Evolutionary conservation across 257 asterid genomes (phyloP).

Genomic region (Nicotiana noctiflora): DNA sequence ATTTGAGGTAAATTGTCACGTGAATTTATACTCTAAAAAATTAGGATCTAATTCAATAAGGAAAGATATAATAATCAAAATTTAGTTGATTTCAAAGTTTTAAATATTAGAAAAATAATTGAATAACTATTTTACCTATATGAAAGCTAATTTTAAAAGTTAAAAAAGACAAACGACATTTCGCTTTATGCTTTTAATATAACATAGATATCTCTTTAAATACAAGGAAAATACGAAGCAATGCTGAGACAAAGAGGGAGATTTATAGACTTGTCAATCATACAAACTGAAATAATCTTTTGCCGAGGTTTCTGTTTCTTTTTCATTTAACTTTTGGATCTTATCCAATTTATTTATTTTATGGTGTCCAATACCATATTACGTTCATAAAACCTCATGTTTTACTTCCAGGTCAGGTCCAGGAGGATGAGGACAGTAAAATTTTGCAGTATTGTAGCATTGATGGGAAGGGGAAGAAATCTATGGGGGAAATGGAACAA

Average conservation of each 20-base stretch:
- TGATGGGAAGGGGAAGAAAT: constrained; percentile 56
- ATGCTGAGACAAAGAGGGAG: not conserved
- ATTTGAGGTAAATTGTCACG: too few relatives aligned
- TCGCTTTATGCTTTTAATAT: too few relatives aligned
- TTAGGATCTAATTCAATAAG: too few relatives aligned
- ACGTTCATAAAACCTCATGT: constrained; percentile 4
- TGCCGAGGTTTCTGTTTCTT: not conserved
- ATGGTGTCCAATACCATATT: not conserved
- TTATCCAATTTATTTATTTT: not conserved
- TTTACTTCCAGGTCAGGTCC: constrained; percentile 56
- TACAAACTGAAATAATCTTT: not conserved
- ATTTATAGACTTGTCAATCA: not conserved
- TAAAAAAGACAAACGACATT: too few relatives aligned
- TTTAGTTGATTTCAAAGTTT: too few relatives aligned
- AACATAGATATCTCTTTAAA: not conserved
- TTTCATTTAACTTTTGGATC: not conserved
- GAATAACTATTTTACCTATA: too few relatives aligned
- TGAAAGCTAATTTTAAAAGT: too few relatives aligned
- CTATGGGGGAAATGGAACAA: constrained; percentile 95
- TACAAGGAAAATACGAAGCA: not conserved
- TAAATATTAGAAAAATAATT: too few relatives aligned
- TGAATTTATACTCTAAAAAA: too few relatives aligned
- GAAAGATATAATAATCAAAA: too few relatives aligned
- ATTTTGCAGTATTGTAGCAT: constrained; percentile 82
- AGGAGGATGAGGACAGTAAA: constrained; percentile 69